Evolutionary conservation across 2,329 filamentous ascomycete species (phyloP), one percentile per base, ranked within the genome.

Genomic region (Nothophoma quercina): DNA sequence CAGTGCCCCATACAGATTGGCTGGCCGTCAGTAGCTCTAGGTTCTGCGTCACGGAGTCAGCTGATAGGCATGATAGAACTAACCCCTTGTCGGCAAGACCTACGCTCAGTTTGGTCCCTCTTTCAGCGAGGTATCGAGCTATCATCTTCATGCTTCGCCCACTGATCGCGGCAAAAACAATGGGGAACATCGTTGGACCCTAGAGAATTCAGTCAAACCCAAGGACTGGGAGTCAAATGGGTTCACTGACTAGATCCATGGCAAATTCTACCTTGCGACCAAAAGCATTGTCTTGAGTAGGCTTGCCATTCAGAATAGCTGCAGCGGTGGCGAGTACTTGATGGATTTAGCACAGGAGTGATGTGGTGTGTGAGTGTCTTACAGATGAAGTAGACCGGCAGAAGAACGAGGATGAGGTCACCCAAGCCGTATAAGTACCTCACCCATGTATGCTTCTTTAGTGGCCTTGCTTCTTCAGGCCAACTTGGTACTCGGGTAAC

Each of bases 91-190:
- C n/a, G 16, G 1, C 4, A 15, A 18, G 2, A 58, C 68, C 35
- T 57, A 72, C 68, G 25, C 69, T 65, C 0, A 76, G 32, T 10
- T 64, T 71, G 0, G 69, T 38, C 0, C 72, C 72, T 40, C 51
- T 65, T 28, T 75, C 72, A 0, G 70, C 71, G 2, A 65, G 42
- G 23, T 63, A 74, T n/a, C 71, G 29, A 0, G 72, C 69, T 13
- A 74, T 64, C 62, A 71, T 73, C 34, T 73, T 73, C 57, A 74
- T 64, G 15, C 71, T 71, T 8, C 68, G 56, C 1, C 72, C 72
- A 22, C 49, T 58, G 0, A 76, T 69, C 0, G 73, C 72, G 0
- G 72, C 70, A 30, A 75, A 75, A 0, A 73, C 23, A 10, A 76
- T 72, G 0, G 72, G 73, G 26, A 71, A 75, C 8, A 76, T 47